Base-by-base conservation (phyloP, 1,139 yeast genomes). In the Hansenula anomala region DNA sequence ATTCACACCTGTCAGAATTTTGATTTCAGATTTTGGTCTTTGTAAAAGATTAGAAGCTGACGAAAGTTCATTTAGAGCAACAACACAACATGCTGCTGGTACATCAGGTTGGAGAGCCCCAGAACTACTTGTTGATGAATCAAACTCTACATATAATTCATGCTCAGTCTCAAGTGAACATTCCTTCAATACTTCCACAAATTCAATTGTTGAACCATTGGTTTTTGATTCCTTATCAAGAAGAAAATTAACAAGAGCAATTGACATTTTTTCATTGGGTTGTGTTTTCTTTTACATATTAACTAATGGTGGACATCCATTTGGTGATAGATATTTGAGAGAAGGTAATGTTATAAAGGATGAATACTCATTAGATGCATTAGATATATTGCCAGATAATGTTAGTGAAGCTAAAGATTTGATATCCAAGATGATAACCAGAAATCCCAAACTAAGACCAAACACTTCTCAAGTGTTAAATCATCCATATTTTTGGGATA, bases 81-180 rank as follows among this genome's bases (percentile, higher is more conserved):
- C 96, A 1, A 81, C 92, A 1, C 89, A 89, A 24, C 84, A 88
- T 54, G 95, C 95, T 11, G 96, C 97, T 0, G 99, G 99, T 3
- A 92, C 98, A 0, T 78, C 92, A 8, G 99, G 99, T 2, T 92
- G 98, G 98, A 75, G 97, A 51, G 97, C 98, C 0, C 98, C 98
- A 0, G 99, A 92, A 56, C 66, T 92, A 28, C 63, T 87, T 31
- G 66, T 77, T 29, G 76, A 66, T 24, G 66, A 60, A 50, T 29
- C 42, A 29, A 30, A 36, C 40, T n/a, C 47, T 15, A 31, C 39
- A 24, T 40, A 35, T 36, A 39, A 42, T 27, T 37, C 42, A 3
- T 28, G 40, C 20, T 45, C 55, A 4, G 26, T 46, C 5, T 37
- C 34, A 23, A 50, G 52, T 39, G 54, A 52, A 1, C 47, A 44